Conservation (phyloP, 2,329 filamentous ascomycete species). For the Myriosclerotinia curreyana region DNA sequence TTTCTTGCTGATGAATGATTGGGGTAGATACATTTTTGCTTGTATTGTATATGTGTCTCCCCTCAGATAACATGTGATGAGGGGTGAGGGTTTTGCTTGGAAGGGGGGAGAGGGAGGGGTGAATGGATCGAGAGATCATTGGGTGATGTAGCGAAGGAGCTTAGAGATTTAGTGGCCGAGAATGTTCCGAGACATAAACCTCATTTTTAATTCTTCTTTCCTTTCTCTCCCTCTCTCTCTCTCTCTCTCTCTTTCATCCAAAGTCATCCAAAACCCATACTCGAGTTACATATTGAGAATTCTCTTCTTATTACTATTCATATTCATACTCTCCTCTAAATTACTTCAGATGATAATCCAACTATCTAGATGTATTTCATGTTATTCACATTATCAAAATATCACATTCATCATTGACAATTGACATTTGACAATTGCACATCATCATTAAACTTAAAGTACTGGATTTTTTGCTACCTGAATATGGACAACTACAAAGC, state of each 20-base stretch:
- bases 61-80: background rate
- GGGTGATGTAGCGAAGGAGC: constrained; percentile 5
- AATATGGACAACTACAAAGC: constrained; percentile 16
- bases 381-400: background rate
- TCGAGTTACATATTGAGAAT: background rate
- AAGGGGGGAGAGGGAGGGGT: constrained; percentile 3
- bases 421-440: too few relatives aligned
- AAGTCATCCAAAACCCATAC: too few relatives aligned
- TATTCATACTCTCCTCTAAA: background rate
- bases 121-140: background rate
- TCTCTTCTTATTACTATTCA: too few relatives aligned
- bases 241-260: constrained; percentile 5
- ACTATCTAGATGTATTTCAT: background rate
- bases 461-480: constrained; percentile 17
- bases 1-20: constrained; percentile 61
- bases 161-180: background rate
- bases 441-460: background rate
- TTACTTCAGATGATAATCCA: background rate
- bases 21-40: constrained; percentile 24
- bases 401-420: background rate
- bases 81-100: constrained; percentile 5
- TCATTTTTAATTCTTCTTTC: background rate
- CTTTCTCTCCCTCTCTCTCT: too few relatives aligned
- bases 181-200: constrained; percentile 10
- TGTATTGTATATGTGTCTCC: background rate